Evolutionary conservation across 2,329 filamentous ascomycete genomes (phyloP).

Genomic region (Phoma herbarum): DNA sequence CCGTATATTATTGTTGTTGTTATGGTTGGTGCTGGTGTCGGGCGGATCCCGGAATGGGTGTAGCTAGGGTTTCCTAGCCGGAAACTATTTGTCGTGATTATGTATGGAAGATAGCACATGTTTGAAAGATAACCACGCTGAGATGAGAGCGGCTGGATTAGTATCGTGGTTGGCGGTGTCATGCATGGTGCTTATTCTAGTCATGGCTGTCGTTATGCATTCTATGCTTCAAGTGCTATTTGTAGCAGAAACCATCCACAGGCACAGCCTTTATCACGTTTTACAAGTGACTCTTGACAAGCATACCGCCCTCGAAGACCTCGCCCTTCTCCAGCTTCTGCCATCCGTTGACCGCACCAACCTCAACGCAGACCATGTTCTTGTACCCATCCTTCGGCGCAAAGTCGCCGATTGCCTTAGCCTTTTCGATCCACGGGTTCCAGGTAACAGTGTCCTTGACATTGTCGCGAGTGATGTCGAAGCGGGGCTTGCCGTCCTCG

Average conservation of each 20-base stretch:
- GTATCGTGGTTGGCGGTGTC: background rate
- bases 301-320: constrained; percentile 70
- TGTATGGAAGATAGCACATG: background rate
- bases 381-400: constrained; percentile 88
- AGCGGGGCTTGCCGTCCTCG: constrained; percentile 70
- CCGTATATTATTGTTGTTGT: constrained; percentile 26
- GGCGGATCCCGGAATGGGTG: constrained; percentile 26
- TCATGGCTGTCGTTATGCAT: constrained; percentile 14
- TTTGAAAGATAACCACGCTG: background rate
- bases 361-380: constrained; percentile 94
- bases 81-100: constrained; percentile 7
- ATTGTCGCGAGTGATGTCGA: constrained; percentile 82
- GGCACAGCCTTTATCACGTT: background rate
- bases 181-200: background rate
- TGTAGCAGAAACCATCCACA: background rate
- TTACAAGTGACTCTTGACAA: constrained; percentile 58
- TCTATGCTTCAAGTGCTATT: constrained; percentile 4
- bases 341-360: constrained; percentile 83
- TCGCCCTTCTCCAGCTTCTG: constrained; percentile 83
- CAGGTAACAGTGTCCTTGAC: constrained; percentile 90
- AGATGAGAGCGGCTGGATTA: background rate
- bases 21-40: constrained; percentile 32
- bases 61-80: constrained; percentile 26
- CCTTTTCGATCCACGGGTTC: constrained; percentile 95
- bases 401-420: constrained; percentile 84